Conservation (phyloP, 2,329 filamentous ascomycete species). For the Talaromyces sp. region DNA sequence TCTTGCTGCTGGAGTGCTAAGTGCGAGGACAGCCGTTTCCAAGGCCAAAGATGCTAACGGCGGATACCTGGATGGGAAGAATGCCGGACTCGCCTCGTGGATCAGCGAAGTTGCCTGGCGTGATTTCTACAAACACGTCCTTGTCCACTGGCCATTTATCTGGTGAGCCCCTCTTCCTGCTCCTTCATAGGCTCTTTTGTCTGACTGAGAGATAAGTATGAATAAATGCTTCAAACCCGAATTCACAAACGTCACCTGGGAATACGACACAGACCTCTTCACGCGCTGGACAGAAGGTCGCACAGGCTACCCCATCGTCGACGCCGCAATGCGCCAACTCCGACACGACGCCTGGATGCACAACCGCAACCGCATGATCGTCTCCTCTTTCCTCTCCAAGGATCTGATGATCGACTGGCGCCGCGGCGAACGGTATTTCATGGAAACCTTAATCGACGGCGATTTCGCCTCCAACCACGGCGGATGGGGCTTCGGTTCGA, state of each 20-base stretch:
- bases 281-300: conserved; percentile 66
- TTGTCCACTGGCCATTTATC: conserved; percentile 75
- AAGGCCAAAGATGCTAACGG: conserved; percentile 59
- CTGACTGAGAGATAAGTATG: conserved; percentile 46
- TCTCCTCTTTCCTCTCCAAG: conserved; percentile 73
- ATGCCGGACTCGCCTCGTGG: conserved; percentile 64
- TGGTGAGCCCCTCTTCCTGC: conserved; percentile 26
- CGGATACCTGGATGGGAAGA: conserved; percentile 59
- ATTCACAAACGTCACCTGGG: conserved; percentile 77
- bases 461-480: conserved; percentile 76
- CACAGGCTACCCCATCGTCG: conserved; percentile 78
- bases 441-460: conserved; percentile 72
- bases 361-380: conserved; percentile 79
- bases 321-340: conserved; percentile 80
- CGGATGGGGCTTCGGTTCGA: conserved; percentile 62
- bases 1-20: conserved; percentile 62
- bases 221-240: conserved; percentile 76
- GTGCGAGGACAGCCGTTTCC: conserved; percentile 61
- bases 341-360: conserved; percentile 69
- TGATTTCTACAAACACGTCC: conserved; percentile 82
- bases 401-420: conserved; percentile 80
- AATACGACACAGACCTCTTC: conserved; percentile 66
- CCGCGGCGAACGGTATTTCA: conserved; percentile 74
- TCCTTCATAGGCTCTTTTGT: conserved; percentile 8
- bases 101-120: conserved; percentile 81